These are phyloP conservation scores for Tricholomella constricta DNA, from an alignment of 768 basidiomycete genomes.

Conservation along the genomic window DNA sequence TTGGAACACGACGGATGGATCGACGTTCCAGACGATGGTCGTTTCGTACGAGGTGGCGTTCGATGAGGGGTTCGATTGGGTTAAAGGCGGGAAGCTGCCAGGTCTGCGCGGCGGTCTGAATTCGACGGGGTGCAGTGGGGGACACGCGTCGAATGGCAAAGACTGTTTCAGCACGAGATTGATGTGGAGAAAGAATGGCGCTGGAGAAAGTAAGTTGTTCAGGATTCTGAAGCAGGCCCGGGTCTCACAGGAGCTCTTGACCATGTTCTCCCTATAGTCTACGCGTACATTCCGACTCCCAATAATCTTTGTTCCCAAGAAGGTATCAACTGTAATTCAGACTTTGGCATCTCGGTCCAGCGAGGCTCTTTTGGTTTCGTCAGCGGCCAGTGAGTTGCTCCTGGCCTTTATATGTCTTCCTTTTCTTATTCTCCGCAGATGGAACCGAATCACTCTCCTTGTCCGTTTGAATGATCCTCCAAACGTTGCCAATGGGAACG, in stretches of 20 bases:
- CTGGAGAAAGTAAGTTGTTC: slow-evolving; percentile 63
- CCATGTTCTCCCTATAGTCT: slow-evolving; percentile 59
- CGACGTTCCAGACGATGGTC: slow-evolving; percentile 65
- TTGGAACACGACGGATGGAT: slow-evolving; percentile 64
- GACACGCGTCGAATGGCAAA: slow-evolving; percentile 58
- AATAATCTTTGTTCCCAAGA: slow-evolving; percentile 58
- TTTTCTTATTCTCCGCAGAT: slow-evolving; percentile 37
- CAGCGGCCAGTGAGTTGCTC: slow-evolving; percentile 56
- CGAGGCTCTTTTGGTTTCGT: slow-evolving; percentile 67
- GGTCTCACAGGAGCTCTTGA: not conserved
- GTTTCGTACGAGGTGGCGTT: slow-evolving; percentile 78
- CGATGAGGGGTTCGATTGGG: slow-evolving; percentile 64
- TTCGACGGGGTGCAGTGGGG: slow-evolving; percentile 68
- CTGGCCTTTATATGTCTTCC: slow-evolving; percentile 4
- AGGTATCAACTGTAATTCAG: slow-evolving; percentile 65
- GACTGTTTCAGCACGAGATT: slow-evolving; percentile 74
- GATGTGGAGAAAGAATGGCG: slow-evolving; percentile 73
- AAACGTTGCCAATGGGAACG: slow-evolving; percentile 70
- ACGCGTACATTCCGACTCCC: slow-evolving; percentile 74
- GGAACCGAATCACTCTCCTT: slow-evolving; percentile 72
- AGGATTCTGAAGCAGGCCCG: not conserved
- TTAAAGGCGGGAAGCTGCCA: slow-evolving; percentile 76
- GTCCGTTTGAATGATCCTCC: slow-evolving; percentile 77
- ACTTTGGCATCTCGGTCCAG: slow-evolving; percentile 76
- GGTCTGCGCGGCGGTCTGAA: slow-evolving; percentile 72